Evolutionary conservation across 2,329 filamentous ascomycete genomes (phyloP).

Genomic region (Colletotrichum tabaci): DNA sequence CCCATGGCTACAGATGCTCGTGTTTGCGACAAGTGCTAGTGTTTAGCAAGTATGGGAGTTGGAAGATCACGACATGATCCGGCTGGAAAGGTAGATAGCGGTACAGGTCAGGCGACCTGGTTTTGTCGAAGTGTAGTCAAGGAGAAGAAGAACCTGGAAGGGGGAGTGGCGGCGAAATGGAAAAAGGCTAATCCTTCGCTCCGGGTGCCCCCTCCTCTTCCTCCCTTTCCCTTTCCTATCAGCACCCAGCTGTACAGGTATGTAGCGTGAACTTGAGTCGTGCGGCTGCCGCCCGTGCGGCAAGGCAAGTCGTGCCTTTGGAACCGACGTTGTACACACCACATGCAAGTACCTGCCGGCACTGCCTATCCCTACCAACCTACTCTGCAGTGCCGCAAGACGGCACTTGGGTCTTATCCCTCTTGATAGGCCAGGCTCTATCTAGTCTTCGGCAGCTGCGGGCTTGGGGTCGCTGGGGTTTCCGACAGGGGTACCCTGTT

Average conservation of each 20-base stretch:
- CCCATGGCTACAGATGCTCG: constrained; percentile 65
- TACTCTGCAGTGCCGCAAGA: not conserved
- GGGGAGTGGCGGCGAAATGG: not conserved
- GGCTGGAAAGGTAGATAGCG: not conserved
- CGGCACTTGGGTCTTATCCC: not conserved
- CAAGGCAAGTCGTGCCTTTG: not conserved
- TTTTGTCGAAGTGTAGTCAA: not conserved
- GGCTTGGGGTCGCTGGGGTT: constrained; percentile 17
- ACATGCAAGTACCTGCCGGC: too few species aligned
- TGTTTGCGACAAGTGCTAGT: not conserved
- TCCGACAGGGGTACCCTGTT: not conserved
- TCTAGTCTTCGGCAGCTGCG: constrained; percentile 30
- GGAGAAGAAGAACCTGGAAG: constrained; percentile 4
- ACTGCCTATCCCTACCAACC: not conserved
- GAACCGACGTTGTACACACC: not conserved
- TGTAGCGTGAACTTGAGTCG: constrained; percentile 17
- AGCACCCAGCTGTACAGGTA: not conserved
- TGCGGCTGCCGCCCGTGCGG: not conserved
- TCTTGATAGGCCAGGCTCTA: not conserved
- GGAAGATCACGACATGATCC: constrained; percentile 22
- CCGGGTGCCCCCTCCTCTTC: not conserved
- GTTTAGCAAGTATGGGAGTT: constrained; percentile 8
- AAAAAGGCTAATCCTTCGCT: constrained; percentile 9
- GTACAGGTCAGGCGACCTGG: not conserved
- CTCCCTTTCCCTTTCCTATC: not conserved